Base-by-base conservation (phyloP, 2,329 filamentous ascomycete species). In the Ilyonectria robusta region DNA sequence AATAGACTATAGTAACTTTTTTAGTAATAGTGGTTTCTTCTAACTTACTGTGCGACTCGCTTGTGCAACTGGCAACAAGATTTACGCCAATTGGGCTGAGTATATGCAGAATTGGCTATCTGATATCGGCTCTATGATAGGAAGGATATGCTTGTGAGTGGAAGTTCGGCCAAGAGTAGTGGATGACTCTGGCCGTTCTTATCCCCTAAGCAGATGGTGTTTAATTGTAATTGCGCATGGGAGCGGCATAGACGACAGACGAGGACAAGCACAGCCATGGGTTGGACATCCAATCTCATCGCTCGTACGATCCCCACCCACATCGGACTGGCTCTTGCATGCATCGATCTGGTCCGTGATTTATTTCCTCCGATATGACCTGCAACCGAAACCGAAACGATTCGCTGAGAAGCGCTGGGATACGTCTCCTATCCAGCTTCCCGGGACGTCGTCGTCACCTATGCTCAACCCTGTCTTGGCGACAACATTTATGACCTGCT, bases 271-370 rank as follows among this genome's bases (percentile, higher is more conserved):
- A 42, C 33, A 17, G 51, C 6, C 47, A 15, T 26, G 15, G 23
- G 19, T 33, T 53, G 35, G 29, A 21, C 61, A 21, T 58, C 56
- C 62, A 65, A 65, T 65, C 47, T 65, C 42, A 29, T 48, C 10
- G 37, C 47, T 63, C 61, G 47, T 59, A 51, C 23, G 54, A 63
- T 53, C n/a, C 42, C 46, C 46, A 56, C 42, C 46, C 46, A 56
- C 21, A 31, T 19, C n/a, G 46, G 6, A n/a, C n/a, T 42, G n/a
- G 40, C 15, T 42, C 44, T 23, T 50, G 35, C 15, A 51, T 40
- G 33, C 53, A 23, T 10, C 26, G 21, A 23, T n/a, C 13, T 63
- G 35, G 44, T 21, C 60, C 29, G 17, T 58, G 47, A 21, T 26
- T 33, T 23, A 21, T 46, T 56, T 19, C 37, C 44, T 23, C n/a